Evolutionary conservation across 306 rosid species (phyloP), one percentile per base, ranked within the genome.

Genomic region (Casuarina equisetifolia): DNA sequence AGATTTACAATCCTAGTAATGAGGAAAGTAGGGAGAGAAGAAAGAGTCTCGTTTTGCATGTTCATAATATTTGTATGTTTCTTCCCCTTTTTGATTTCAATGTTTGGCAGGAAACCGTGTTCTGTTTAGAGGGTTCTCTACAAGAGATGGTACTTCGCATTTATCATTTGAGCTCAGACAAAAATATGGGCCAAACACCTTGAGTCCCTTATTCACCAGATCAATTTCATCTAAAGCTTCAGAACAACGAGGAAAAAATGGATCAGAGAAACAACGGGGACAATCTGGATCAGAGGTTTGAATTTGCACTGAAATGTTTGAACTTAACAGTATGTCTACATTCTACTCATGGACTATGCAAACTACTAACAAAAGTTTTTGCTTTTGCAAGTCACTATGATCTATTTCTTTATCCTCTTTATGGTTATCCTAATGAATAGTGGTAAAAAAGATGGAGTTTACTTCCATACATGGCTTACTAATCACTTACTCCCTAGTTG

Each of bases 151-250:
- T 46, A 20, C 62, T 44, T 72, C 50, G 17, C 69, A 15, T 81
- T 46, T 81, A 42, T 72, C 80, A 35, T 76, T 73, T 57, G 81
- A 55, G 71, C 77, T 73, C 73, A 55, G 80, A 72, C 79, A 83
- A 79, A 81, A 76, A 39, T 81, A 69, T 57, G 82, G 81, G 57
- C 75, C 82, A 71, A 82, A 44, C 66, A 54, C 85, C 42, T 20
- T 66, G 42, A 75, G 2, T 74, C 45, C 84, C 13, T 68, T 73
- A 66, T 81, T 79, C 38, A 72, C 82, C 50, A 84, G 91, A 74
- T 64, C 83, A 48, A 53, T 87, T 74, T 92, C 96, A 59, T 92
- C 97, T 15, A 82, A 71, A 74, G 84, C 97, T 75, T 85, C 91
- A 48, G 50, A 79, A 52, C 70, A 85, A 78, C 82, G 48, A 2